phyloP scores from a whole-genome alignment of 495 filamentous ascomycete species.

The Podospora anserina region DNA sequence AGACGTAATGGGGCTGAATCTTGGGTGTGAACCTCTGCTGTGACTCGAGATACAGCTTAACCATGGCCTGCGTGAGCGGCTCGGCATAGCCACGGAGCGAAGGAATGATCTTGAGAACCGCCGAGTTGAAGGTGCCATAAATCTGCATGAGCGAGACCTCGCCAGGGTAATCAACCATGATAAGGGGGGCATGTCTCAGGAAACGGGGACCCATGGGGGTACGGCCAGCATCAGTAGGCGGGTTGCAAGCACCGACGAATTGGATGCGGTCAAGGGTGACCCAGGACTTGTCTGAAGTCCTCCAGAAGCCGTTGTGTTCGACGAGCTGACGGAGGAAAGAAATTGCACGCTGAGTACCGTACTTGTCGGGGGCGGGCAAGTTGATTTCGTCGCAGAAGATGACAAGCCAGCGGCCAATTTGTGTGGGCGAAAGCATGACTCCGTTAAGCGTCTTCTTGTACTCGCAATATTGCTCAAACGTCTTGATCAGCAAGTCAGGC shows the following conservation, averaged over 20 bases:
- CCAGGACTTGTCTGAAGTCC: constrained; percentile 95
- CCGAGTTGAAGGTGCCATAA: constrained; percentile 97
- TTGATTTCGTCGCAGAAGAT: constrained; percentile 99
- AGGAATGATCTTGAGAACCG: constrained; percentile 93
- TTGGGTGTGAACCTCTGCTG: constrained; percentile 89
- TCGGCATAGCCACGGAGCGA: constrained; percentile 93
- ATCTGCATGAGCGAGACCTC: constrained; percentile 92
- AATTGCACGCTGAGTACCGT: constrained; percentile 94
- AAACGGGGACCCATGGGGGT: constrained; percentile 91
- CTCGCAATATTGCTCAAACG: constrained; percentile 98
- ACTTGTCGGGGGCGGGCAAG: constrained; percentile 95
- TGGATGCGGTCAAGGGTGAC: constrained; percentile 96
- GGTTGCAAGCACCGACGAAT: constrained; percentile 98
- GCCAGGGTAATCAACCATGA: constrained; percentile 99
- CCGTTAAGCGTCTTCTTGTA: constrained; percentile 98
- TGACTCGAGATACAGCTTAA: constrained; percentile 91
- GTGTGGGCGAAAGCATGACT: constrained; percentile 89
- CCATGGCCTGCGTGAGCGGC: constrained; percentile 94
- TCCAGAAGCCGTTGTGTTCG: constrained; percentile 99
- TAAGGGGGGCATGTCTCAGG: constrained; percentile 87
- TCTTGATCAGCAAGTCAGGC: constrained; percentile 95
- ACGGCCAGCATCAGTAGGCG: constrained; percentile 96
- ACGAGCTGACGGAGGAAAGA: constrained; percentile 95
- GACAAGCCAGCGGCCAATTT: constrained; percentile 96
- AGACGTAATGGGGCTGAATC: constrained; percentile 98